Evolutionary conservation across 495 filamentous ascomycete species (phyloP).

Genomic region (Daldinia concentrica): DNA sequence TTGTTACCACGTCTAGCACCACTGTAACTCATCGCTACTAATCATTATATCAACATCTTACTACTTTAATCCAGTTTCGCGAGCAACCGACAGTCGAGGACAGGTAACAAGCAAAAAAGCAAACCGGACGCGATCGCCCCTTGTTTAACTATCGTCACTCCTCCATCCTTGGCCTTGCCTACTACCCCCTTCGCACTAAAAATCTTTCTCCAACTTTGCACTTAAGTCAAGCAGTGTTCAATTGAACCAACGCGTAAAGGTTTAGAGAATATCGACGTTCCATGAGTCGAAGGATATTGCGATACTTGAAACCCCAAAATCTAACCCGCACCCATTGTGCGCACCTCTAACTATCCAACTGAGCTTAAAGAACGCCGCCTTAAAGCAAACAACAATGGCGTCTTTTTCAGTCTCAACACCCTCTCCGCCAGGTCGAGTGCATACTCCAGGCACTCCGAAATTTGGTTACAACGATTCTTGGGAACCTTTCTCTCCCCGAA

Average conservation of each 20-base stretch:
- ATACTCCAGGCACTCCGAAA: slow-evolving; percentile 76
- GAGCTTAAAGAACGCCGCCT: not conserved
- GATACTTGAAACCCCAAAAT: not conserved
- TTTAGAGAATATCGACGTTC: not conserved
- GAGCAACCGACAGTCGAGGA: not conserved
- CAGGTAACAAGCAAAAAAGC: not conserved
- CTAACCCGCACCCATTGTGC: not conserved
- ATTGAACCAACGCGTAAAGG: not conserved
- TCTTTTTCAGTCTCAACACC: slow-evolving; percentile 64
- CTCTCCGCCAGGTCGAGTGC: slow-evolving; percentile 65
- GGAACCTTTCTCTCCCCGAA: slow-evolving; percentile 72
- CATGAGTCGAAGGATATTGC: slow-evolving; percentile 2
- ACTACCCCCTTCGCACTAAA: not conserved
- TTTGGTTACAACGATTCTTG: slow-evolving; percentile 76
- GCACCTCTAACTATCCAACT: not conserved
- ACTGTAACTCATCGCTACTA: slow-evolving; percentile 6
- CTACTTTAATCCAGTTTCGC: slow-evolving; percentile 15
- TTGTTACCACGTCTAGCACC: slow-evolving; percentile 7
- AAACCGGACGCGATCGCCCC: not conserved
- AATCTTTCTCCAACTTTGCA: not conserved
- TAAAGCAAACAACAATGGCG: slow-evolving; percentile 33
- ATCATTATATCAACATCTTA: slow-evolving; percentile 10
- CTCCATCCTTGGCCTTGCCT: not conserved
- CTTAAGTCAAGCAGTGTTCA: not conserved
- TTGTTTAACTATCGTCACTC: not conserved